Evolutionary conservation across 805 yeast species (phyloP).

Genomic region (Metschnikowia reukaufii): DNA sequence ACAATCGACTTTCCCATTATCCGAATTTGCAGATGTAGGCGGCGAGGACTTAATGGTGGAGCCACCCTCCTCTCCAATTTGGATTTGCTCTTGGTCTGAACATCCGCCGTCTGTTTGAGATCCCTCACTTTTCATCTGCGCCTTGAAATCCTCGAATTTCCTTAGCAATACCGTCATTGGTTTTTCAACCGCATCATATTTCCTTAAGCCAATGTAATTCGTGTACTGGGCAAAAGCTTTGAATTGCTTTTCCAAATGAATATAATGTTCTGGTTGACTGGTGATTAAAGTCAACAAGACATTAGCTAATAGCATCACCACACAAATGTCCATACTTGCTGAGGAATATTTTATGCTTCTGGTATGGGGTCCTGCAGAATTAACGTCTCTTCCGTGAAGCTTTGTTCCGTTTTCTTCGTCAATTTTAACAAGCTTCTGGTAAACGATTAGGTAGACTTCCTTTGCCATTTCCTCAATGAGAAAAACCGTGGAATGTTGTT

Average conservation of each 20-base stretch:
- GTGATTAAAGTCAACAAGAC: conserved; percentile 18
- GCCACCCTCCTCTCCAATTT: conserved; percentile 1
- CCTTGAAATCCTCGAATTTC: conserved; percentile 12
- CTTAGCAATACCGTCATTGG: conserved; percentile 15
- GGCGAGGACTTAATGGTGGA: conserved; percentile 3
- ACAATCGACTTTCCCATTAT: neutral
- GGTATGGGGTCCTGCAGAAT: neutral
- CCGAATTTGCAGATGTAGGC: neutral
- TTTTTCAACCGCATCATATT: conserved; percentile 18
- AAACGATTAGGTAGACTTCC: conserved; percentile 16
- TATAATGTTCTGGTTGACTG: conserved; percentile 20
- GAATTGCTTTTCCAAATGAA: conserved; percentile 19
- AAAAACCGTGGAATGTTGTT: conserved; percentile 18
- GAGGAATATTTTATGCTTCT: conserved; percentile 12
- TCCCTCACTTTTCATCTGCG: conserved; percentile 2
- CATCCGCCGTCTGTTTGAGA: neutral
- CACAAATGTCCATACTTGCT: conserved; percentile 19
- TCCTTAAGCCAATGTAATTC: conserved; percentile 16
- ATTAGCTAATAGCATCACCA: conserved; percentile 17
- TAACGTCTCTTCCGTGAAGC: neutral
- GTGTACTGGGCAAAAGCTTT: conserved; percentile 16
- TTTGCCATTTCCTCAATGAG: conserved; percentile 21
- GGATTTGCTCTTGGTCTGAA: neutral
- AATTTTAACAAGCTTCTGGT: conserved; percentile 13
- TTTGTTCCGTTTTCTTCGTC: conserved; percentile 6